phyloP scores from a whole-genome alignment of 495 filamentous ascomycete species.

The Penicillium ochrochloron region DNA sequence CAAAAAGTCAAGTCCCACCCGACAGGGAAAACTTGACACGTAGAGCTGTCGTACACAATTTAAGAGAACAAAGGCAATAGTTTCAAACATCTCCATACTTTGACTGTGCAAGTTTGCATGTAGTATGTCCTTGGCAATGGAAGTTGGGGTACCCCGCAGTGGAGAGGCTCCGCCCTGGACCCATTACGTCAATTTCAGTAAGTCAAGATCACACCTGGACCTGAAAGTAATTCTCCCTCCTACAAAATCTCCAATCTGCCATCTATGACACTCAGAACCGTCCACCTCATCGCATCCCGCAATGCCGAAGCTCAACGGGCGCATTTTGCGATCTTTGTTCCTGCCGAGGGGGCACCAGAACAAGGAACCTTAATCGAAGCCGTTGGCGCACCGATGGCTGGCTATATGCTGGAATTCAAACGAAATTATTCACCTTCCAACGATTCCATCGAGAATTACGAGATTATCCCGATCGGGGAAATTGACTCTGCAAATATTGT shows the following conservation, averaged over 20 bases:
- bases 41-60: too few relatives aligned
- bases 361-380: constrained; percentile 39
- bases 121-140: too few relatives aligned
- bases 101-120: too few relatives aligned
- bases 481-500: constrained; percentile 30
- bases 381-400: constrained; percentile 38
- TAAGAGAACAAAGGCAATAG: too few relatives aligned
- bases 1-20: too few relatives aligned
- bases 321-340: constrained; percentile 44
- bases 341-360: constrained; percentile 19
- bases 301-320: constrained; percentile 32
- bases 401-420: constrained; percentile 40
- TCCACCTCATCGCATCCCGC: constrained; percentile 33
- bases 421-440: constrained; percentile 27
- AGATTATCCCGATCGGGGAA: constrained; percentile 30
- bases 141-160: constrained; percentile 20
- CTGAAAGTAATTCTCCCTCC: background rate
- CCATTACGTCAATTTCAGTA: constrained; percentile 17
- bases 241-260: constrained; percentile 4
- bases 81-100: too few relatives aligned
- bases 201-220: background rate
- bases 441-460: constrained; percentile 18
- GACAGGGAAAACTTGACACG: too few relatives aligned
- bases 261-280: constrained; percentile 23
- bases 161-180: background rate